Evolutionary conservation across 371 early-diverging fungal genomes (phyloP).

Genomic region (Mucor plumbeus): DNA sequence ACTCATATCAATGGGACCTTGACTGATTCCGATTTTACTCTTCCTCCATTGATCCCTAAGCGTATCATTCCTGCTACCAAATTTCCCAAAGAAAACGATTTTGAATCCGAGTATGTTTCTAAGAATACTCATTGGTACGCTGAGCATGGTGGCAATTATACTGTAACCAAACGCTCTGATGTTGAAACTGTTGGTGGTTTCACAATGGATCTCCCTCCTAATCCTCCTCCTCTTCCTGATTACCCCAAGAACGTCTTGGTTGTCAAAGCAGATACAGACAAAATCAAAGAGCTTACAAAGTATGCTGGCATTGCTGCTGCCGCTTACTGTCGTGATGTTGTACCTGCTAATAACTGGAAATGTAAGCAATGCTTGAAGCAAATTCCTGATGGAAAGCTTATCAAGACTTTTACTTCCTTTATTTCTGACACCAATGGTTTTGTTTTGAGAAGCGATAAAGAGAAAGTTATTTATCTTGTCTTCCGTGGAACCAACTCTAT

Average conservation of each 20-base stretch:
- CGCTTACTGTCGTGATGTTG: constrained; percentile 31
- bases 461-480: constrained; percentile 25
- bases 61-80: neutral
- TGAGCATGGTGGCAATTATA: constrained; percentile 10
- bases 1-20: neutral
- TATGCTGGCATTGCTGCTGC: constrained; percentile 25
- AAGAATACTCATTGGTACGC: constrained; percentile 16
- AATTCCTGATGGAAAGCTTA: constrained; percentile 29
- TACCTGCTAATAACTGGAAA: constrained; percentile 20
- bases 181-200: constrained; percentile 9
- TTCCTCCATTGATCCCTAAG: constrained; percentile 21
- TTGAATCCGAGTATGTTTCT: constrained; percentile 8
- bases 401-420: constrained; percentile 22
- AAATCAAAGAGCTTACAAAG: constrained; percentile 6
- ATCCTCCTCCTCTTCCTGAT: constrained; percentile 13
- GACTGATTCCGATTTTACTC: neutral
- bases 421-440: constrained; percentile 29
- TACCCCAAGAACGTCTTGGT: neutral
- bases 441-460: constrained; percentile 22
- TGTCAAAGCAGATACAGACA: constrained; percentile 7
- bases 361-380: constrained; percentile 23
- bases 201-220: constrained; percentile 20
- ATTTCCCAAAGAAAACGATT: neutral
- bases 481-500: constrained; percentile 35
- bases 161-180: constrained; percentile 7